A percentile compares a stretch with the other conserved stretches of the same genome.
phyloP scores from a whole-genome alignment of 352 stramenopile genomes.

The Phytophthora palmivora region DNA sequence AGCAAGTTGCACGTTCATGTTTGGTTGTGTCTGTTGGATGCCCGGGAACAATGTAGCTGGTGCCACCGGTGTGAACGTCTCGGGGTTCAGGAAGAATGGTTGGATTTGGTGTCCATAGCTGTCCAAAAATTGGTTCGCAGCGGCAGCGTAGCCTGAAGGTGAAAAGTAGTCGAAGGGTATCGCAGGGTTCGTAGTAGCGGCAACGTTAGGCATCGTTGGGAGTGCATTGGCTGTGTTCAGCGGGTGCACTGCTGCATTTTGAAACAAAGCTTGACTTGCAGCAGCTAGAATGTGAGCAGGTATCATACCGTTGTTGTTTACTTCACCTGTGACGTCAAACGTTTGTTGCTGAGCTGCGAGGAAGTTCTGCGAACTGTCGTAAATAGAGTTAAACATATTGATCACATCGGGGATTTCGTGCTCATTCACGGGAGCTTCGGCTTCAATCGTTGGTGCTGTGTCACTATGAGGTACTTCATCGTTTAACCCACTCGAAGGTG shows the following conservation, averaged over 20 bases:
- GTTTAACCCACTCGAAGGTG: slow-evolving; percentile 6
- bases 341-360: slow-evolving; percentile 19
- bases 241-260: slow-evolving; percentile 10
- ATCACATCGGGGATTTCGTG: slow-evolving; percentile 70
- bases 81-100: slow-evolving; percentile 52
- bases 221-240: background rate
- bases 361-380: slow-evolving; percentile 43
- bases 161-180: slow-evolving; percentile 66
- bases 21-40: slow-evolving; percentile 31
- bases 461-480: slow-evolving; percentile 17
- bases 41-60: slow-evolving; percentile 40
- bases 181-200: background rate
- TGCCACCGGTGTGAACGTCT: slow-evolving; percentile 48
- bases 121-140: slow-evolving; percentile 42
- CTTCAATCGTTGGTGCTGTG: slow-evolving; percentile 12
- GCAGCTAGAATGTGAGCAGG: slow-evolving; percentile 33
- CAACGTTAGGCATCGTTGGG: slow-evolving; percentile 1
- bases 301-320: slow-evolving; percentile 35
- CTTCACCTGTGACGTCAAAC: slow-evolving; percentile 15
- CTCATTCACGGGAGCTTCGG: slow-evolving; percentile 27
- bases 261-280: slow-evolving; percentile 37
- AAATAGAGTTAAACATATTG: slow-evolving; percentile 74
- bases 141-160: slow-evolving; percentile 49
- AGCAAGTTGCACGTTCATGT: slow-evolving; percentile 47
- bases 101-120: slow-evolving; percentile 46